Base-by-base conservation (phyloP, 2,329 filamentous ascomycete genomes). In the Xylariaceae sp. region DNA sequence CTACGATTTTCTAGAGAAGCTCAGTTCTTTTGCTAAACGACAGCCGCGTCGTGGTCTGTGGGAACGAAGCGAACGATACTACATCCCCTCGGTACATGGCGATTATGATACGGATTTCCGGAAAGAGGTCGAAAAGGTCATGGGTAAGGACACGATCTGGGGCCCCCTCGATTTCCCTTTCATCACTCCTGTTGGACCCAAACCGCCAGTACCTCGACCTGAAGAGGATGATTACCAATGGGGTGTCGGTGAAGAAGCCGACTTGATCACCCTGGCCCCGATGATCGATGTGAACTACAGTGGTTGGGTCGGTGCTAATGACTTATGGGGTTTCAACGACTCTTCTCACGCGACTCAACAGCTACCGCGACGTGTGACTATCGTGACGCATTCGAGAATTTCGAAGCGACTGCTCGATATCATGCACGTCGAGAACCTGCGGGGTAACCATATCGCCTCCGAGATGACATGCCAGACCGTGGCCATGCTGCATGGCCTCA, bases 381-480 rank as follows among this genome's bases (percentile, higher is more conserved):
- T 92, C 67, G 86, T 91, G 62, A 92, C 89, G 0, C 88, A 90
- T 64, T 86, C 87, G 1, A 84, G 89, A 55, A 77, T 90, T 6
- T 92, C 88, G 13, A 88, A 86, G 70, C 82, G 81, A 34, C 78
- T 93, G 1, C 77, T 93, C 39, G 82, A 90, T 65, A 81, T 86
- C 62, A 92, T 92, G 88, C 88, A 93, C 69, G 80, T 84, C 39
- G 90, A 92, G 72, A 89, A 89, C 56, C 78, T 88, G 63, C 80
- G 82, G 11, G 87, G 88, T 63, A 88, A 88, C 67, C 88, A 91
- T 69, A 85, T 92, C 67, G 88, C 87, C 59, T 89, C 88, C 0
- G 89, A 93, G 71, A 92, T 93, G 88, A 88, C 86, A 61, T 85
- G 88, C 0, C 86, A 88, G 57, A 88, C 88, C 0, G 82, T 88